These are phyloP conservation scores for Pisolithus albus DNA, from an alignment of 768 basidiomycete species.

Conservation along the genomic window DNA sequence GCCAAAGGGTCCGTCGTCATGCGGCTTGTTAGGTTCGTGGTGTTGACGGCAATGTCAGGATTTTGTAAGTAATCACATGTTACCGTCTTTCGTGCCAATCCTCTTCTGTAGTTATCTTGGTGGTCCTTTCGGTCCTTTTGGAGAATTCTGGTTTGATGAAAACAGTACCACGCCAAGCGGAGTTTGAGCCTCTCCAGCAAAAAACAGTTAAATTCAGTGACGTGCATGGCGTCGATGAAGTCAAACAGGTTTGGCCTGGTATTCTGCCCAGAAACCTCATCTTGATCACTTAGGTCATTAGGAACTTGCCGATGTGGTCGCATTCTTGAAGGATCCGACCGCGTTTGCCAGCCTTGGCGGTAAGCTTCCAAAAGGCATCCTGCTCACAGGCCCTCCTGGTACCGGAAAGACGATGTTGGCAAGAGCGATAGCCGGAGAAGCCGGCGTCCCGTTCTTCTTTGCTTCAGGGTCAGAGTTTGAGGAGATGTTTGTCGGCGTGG, in stretches of 20 bases:
- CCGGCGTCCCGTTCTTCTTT: slow-evolving; percentile 95
- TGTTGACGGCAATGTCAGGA: slow-evolving; percentile 46
- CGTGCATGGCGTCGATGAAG: slow-evolving; percentile 97
- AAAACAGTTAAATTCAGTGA: slow-evolving; percentile 88
- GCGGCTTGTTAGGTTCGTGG: slow-evolving; percentile 55
- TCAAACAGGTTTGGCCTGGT: slow-evolving; percentile 65
- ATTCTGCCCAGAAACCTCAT: neutral
- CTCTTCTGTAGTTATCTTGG: slow-evolving; percentile 56
- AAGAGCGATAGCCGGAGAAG: slow-evolving; percentile 94
- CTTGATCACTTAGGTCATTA: slow-evolving; percentile 24
- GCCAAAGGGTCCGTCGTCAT: slow-evolving; percentile 66
- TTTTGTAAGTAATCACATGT: slow-evolving; percentile 49
- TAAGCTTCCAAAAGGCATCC: slow-evolving; percentile 87
- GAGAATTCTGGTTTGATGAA: slow-evolving; percentile 94
- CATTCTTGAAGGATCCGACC: slow-evolving; percentile 90
- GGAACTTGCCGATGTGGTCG: slow-evolving; percentile 92
- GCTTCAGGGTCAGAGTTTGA: slow-evolving; percentile 97
- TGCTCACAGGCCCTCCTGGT: slow-evolving; percentile 86
- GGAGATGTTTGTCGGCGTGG: slow-evolving; percentile 95
- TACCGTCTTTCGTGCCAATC: slow-evolving; percentile 3
- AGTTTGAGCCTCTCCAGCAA: slow-evolving; percentile 78
- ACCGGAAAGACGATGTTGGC: slow-evolving; percentile 87
- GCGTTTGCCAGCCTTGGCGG: slow-evolving; percentile 89
- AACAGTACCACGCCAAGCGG: slow-evolving; percentile 69
- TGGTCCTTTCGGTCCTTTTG: slow-evolving; percentile 80